Conservation (phyloP, 1,139 yeast species). For the Starmera stellimalicola region DNA sequence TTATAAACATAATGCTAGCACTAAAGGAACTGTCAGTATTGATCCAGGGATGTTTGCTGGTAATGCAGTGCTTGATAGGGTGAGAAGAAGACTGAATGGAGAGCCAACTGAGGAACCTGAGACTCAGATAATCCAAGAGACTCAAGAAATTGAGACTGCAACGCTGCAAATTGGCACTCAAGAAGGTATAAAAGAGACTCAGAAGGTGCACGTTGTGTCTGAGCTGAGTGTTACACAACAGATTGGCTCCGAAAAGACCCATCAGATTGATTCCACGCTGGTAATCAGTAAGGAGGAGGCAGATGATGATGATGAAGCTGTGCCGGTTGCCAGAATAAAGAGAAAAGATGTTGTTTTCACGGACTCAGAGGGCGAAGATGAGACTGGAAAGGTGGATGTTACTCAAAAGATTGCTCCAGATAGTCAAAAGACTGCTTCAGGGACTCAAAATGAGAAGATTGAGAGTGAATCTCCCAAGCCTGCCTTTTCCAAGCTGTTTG, state of each 20-base stretch:
- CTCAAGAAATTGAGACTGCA: neutral
- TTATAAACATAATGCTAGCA: neutral
- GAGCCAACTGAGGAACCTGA: slow-evolving; percentile 4
- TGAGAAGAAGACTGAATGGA: slow-evolving; percentile 16
- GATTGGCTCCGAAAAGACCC: neutral
- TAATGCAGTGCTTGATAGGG: slow-evolving; percentile 8
- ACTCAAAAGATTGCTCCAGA: neutral
- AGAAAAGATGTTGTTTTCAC: neutral
- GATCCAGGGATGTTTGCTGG: slow-evolving; percentile 1
- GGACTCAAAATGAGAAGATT: slow-evolving; percentile 1
- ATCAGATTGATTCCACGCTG: neutral
- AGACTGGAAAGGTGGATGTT: neutral
- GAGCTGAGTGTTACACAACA: neutral
- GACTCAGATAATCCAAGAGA: neutral
- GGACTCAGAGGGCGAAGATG: neutral
- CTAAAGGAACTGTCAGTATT: neutral
- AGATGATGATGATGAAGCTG: neutral
- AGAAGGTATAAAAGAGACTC: slow-evolving; percentile 2
- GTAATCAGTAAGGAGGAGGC: neutral
- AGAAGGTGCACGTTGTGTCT: neutral
- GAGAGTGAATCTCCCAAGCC: slow-evolving; percentile 8
- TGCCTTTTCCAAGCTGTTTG: slow-evolving; percentile 13
- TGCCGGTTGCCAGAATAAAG: neutral
- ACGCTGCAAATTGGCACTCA: neutral
- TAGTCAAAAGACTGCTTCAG: neutral